phyloP scores from a whole-genome alignment of 2,329 filamentous ascomycete genomes.

The Penicillium psychrosexuale region DNA sequence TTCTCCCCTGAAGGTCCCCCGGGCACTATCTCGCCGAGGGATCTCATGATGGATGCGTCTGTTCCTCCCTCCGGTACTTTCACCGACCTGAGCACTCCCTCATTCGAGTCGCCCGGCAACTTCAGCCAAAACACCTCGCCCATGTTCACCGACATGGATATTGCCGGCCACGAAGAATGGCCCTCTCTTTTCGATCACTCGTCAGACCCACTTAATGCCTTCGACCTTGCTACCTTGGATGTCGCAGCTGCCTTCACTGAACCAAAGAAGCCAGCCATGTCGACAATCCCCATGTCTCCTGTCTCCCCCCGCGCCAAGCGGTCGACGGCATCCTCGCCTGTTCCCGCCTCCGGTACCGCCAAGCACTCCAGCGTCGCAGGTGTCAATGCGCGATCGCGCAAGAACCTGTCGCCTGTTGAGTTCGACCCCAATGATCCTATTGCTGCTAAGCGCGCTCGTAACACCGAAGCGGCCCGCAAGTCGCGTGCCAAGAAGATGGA shows the following conservation, averaged over 20 bases:
- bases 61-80: conserved; percentile 78
- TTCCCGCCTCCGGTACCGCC: conserved; percentile 31
- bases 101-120: conserved; percentile 68
- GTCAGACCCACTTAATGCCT: conserved; percentile 18
- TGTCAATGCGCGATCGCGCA: conserved; percentile 71
- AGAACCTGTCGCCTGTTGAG: conserved; percentile 74
- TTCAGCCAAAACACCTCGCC: conserved; percentile 76
- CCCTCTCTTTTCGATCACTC: conserved; percentile 56
- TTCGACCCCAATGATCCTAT: conserved; percentile 70
- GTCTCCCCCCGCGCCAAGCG: conserved; percentile 34
- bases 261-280: conserved; percentile 17
- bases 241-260: conserved; percentile 23
- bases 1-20: conserved; percentile 27
- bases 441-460: conserved; percentile 91
- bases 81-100: conserved; percentile 81
- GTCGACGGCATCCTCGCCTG: conserved; percentile 15
- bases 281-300: conserved; percentile 32
- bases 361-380: conserved; percentile 69
- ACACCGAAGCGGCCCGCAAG: conserved; percentile 90
- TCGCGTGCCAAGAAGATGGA: conserved; percentile 83
- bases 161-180: conserved; percentile 61
- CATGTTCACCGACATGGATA: conserved; percentile 61
- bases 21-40: conserved; percentile 78
- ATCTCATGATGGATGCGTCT: conserved; percentile 71
- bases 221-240: conserved; percentile 32